phyloP scores from a whole-genome alignment of 2,329 filamentous ascomycete genomes.

The Pseudogymnoascus sp. region DNA sequence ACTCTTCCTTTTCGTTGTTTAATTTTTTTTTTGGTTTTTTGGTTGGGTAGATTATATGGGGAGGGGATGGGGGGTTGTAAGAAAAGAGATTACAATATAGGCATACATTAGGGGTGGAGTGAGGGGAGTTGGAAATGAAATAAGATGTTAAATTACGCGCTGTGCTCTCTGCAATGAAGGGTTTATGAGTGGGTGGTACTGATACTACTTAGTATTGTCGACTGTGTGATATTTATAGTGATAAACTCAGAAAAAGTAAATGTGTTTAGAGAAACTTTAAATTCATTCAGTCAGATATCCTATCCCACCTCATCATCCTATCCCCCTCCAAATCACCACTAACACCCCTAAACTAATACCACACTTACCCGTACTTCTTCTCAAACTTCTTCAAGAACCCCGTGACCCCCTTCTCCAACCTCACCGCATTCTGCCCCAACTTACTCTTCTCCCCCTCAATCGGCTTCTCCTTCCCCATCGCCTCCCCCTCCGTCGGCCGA shows the following conservation, averaged over 20 bases:
- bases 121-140: not conserved
- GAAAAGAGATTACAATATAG: not conserved
- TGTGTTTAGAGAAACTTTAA: not conserved
- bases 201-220: not conserved
- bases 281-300: not conserved
- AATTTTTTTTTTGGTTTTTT: not conserved
- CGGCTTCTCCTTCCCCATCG: constrained; percentile 33
- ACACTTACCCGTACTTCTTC: constrained; percentile 43
- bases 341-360: not conserved
- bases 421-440: constrained; percentile 57
- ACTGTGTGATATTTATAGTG: not conserved
- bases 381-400: constrained; percentile 72
- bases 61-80: not conserved
- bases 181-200: not conserved
- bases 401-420: constrained; percentile 61
- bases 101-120: not conserved
- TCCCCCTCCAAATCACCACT: not conserved
- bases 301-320: not conserved
- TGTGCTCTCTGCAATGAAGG: not conserved
- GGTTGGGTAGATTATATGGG: not conserved
- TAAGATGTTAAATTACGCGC: not conserved
- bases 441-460: constrained; percentile 35
- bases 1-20: not conserved
- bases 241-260: not conserved
- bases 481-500: constrained; percentile 57